Conservation (phyloP, 2,329 filamentous ascomycete genomes). For the Sporothrix brasiliensis region DNA sequence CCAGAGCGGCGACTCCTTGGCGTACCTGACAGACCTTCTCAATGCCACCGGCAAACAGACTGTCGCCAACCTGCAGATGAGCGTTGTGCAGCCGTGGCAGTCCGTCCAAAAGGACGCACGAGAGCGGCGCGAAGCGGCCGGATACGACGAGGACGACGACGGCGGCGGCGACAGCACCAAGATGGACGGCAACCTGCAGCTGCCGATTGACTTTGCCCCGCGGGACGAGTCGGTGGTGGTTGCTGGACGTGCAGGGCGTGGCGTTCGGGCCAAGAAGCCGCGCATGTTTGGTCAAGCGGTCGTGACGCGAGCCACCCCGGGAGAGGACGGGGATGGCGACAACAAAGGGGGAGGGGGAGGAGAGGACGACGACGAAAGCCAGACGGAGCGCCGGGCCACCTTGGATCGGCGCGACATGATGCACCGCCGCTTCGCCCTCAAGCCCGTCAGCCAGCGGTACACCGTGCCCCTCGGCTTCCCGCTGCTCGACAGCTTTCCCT, state of each 20-base stretch:
- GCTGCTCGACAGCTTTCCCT: slow-evolving; percentile 79
- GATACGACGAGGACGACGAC: slow-evolving; percentile 39
- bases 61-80: slow-evolving; percentile 74
- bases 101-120: slow-evolving; percentile 29
- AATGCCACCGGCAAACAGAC: slow-evolving; percentile 78
- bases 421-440: slow-evolving; percentile 38
- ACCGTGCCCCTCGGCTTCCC: slow-evolving; percentile 67
- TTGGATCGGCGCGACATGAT: slow-evolving; percentile 35
- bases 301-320: slow-evolving; percentile 41
- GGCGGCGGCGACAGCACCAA: slow-evolving; percentile 22
- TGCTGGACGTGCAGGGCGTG: slow-evolving; percentile 33
- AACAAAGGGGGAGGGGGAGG: neutral
- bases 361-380: neutral
- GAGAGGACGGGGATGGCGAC: slow-evolving; percentile 34
- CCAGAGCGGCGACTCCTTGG: slow-evolving; percentile 51
- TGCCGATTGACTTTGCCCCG: slow-evolving; percentile 49
- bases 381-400: neutral
- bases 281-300: slow-evolving; percentile 51
- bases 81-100: slow-evolving; percentile 49
- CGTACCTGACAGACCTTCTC: slow-evolving; percentile 65
- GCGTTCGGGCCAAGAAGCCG: slow-evolving; percentile 35
- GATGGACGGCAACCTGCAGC: slow-evolving; percentile 38
- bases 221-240: slow-evolving; percentile 44
- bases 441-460: slow-evolving; percentile 43
- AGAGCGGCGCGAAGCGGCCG: slow-evolving; percentile 21